A percentile compares a stretch with the other conserved stretches of the same genome.
phyloP scores from a whole-genome alignment of 2,329 filamentous ascomycete genomes.

The Colletotrichum tropicale region DNA sequence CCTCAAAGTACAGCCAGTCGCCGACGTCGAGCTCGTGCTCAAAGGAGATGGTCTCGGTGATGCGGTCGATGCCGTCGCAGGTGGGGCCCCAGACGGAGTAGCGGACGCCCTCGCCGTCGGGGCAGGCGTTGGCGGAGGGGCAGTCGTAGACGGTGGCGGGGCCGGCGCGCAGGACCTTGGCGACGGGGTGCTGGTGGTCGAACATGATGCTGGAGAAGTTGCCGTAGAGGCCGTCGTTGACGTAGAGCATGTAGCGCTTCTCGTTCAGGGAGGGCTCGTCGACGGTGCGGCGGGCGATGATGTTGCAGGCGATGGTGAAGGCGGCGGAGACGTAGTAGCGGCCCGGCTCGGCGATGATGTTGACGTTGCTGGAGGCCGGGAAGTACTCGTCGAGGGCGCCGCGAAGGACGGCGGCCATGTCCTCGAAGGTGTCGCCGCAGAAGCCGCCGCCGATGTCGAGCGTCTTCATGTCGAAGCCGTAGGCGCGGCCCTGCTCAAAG shows the following conservation, averaged over 20 bases:
- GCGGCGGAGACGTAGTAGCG: conserved; percentile 94
- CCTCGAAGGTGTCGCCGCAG: conserved; percentile 87
- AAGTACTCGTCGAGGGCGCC: conserved; percentile 87
- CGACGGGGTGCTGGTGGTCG: conserved; percentile 91
- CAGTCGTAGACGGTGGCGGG: conserved; percentile 64
- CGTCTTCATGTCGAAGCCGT: conserved; percentile 83
- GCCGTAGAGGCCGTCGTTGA: conserved; percentile 97
- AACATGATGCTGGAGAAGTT: conserved; percentile 99
- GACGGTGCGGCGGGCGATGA: conserved; percentile 93
- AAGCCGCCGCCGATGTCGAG: conserved; percentile 96
- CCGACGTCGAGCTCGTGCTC: conserved; percentile 82
- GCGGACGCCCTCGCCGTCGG: conserved; percentile 62
- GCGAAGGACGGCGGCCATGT: conserved; percentile 82
- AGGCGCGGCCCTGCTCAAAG: conserved; percentile 79
- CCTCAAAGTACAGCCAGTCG: conserved; percentile 98
- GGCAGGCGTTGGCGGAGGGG: conserved; percentile 49
- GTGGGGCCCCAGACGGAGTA: conserved; percentile 99
- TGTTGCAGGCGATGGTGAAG: conserved; percentile 93
- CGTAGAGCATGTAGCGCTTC: conserved; percentile 92
- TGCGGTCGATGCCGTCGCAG: conserved; percentile 96
- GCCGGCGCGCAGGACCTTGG: conserved; percentile 75
- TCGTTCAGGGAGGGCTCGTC: conserved; percentile 70
- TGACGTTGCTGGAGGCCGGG: conserved; percentile 71
- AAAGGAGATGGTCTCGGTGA: conserved; percentile 81
- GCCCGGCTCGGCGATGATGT: conserved; percentile 93